phyloP scores from a whole-genome alignment of 768 basidiomycete genomes.

The Kwoniella mangroviensis region DNA sequence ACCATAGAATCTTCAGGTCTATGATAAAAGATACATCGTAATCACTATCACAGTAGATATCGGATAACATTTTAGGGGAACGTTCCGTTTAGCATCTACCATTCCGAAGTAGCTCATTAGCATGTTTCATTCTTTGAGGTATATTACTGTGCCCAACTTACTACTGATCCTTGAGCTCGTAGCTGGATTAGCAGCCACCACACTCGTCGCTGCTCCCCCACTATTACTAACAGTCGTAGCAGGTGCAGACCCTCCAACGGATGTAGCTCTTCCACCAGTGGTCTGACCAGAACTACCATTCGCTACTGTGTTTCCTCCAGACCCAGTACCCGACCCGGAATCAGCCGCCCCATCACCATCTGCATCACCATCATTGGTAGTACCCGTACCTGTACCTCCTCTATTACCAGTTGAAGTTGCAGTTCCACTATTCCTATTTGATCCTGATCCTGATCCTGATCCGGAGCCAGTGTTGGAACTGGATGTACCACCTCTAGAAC shows the following conservation, averaged over 20 bases:
- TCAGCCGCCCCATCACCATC: neutral
- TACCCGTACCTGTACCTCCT: neutral
- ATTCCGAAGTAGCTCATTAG: neutral
- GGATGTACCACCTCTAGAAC: slow-evolving; percentile 6
- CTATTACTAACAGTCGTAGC: neutral
- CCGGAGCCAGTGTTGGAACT: slow-evolving; percentile 4
- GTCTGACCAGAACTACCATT: neutral
- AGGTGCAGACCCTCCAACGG: neutral
- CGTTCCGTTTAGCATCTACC: neutral
- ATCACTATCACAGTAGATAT: neutral
- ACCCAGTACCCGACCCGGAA: slow-evolving; percentile 2
- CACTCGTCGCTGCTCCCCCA: neutral
- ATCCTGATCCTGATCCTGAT: neutral
- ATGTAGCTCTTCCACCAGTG: neutral
- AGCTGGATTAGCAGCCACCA: neutral
- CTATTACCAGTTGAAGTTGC: neutral
- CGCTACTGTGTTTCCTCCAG: neutral
- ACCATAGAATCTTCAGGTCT: neutral
- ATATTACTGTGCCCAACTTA: neutral
- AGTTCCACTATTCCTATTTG: neutral
- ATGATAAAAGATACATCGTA: neutral
- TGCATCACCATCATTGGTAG: neutral
- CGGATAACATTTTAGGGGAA: neutral
- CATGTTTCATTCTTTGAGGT: neutral
- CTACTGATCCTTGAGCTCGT: neutral